Evolutionary conservation across 2,329 filamentous ascomycete species (phyloP).

Genomic region (Aspergillus puulaauensis): DNA sequence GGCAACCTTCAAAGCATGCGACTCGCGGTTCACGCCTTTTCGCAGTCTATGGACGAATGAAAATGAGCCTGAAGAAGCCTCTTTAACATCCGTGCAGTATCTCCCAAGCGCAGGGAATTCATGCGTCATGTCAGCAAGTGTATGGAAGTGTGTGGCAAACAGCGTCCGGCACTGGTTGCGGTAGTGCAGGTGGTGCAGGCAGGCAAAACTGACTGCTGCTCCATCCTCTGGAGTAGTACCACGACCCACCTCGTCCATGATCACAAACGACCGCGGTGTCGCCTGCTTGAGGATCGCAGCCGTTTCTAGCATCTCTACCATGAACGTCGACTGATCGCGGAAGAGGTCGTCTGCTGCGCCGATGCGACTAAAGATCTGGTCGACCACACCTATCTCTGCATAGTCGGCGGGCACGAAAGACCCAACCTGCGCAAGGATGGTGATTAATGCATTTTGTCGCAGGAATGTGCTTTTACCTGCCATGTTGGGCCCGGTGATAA

Average conservation of each 20-base stretch:
- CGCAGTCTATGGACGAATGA: constrained; percentile 82
- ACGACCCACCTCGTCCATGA: constrained; percentile 97
- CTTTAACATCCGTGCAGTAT: constrained; percentile 88
- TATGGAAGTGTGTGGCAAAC: constrained; percentile 95
- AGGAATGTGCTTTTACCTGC: constrained; percentile 95
- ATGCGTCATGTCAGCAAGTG: constrained; percentile 71
- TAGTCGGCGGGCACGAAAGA: constrained; percentile 88
- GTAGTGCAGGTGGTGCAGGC: constrained; percentile 76
- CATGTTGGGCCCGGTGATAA: constrained; percentile 91
- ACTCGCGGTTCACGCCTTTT: constrained; percentile 78
- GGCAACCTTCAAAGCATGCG: constrained; percentile 95
- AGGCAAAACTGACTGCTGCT: constrained; percentile 84
- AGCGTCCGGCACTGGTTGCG: constrained; percentile 76
- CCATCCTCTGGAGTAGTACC: constrained; percentile 94
- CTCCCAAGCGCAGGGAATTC: constrained; percentile 61
- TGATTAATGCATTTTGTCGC: constrained; percentile 91
- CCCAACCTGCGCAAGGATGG: constrained; percentile 87
- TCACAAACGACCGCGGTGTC: constrained; percentile 81
- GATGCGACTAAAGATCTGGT: constrained; percentile 90
- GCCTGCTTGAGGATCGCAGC: constrained; percentile 84
- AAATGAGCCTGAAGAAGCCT: constrained; percentile 69
- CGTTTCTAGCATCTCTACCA: constrained; percentile 99
- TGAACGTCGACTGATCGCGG: constrained; percentile 93
- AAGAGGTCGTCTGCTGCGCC: constrained; percentile 96
- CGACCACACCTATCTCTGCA: constrained; percentile 86